Base-by-base conservation (phyloP, 768 basidiomycete genomes). In the Filobasidium floriforme region DNA sequence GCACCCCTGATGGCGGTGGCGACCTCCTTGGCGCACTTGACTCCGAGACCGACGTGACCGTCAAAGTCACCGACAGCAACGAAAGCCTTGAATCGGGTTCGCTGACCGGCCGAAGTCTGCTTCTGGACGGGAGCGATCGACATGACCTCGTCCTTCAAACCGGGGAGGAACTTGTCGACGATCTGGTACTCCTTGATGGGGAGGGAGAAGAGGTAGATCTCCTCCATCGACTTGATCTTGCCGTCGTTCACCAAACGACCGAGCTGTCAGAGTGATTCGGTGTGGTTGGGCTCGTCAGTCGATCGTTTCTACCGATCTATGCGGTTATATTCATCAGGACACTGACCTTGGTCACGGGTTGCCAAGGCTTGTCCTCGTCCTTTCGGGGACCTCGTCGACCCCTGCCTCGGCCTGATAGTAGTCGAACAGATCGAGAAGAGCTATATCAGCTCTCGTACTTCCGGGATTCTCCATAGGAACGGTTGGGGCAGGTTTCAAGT, bases 61-160 rank as follows among this genome's bases (percentile, higher is more conserved):
- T 97, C 92, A 74, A 87, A 90, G 83, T 99, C 96, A 79, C 96
- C 96, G 76, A 99, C 96, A 68, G 96, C 96, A 75, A 98, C 96
- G 82, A 97, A 98, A 29, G 96, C 96, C 83, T 99, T 98, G 88
- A 99, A 99, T 70, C 96, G 89, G 68, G 96, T 99, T 74, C 96
- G 90, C 82, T 99, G 96, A 80, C 96, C 96, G 73, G 96, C 96
- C 78, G 91, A 92, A 68, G 96, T 99, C 82, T 99, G 96, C 82
- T 99, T 99, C 83, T 98, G 96, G 65, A 99, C 96, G 72, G 96
- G 96, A 88, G 92, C 92, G 80, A 99, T 98, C 81, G 93, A 94
- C 96, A 99, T 99, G 72, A 99, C 96, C 72, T 78, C 72, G 77
- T 80, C 96, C 85, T 99, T 99, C 82, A 99, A 89, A 80, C 90